phyloP scores from a whole-genome alignment of 441 rosid genomes.

The Brassica hybrid region DNA sequence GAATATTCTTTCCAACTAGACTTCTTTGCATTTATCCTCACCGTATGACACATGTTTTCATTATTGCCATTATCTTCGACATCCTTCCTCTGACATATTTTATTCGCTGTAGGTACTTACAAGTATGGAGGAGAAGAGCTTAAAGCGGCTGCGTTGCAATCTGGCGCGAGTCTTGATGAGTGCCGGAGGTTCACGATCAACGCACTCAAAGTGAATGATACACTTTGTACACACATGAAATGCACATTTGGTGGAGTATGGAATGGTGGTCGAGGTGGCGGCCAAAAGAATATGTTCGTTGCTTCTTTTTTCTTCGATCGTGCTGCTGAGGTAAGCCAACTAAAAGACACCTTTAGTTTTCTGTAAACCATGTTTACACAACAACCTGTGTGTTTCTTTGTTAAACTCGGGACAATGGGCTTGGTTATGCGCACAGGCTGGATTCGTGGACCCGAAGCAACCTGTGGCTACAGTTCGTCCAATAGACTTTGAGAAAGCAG shows the following conservation, averaged over 20 bases:
- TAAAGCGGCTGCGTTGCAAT: constrained; percentile 60
- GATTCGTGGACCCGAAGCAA: constrained; percentile 58
- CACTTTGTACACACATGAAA: constrained; percentile 77
- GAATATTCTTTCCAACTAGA: constrained; percentile 18
- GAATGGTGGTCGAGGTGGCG: constrained; percentile 98
- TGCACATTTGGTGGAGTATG: constrained; percentile 94
- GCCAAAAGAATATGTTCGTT: constrained; percentile 81
- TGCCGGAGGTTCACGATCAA: constrained; percentile 65
- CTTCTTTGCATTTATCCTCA: background rate
- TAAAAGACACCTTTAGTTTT: background rate
- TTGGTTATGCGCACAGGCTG: constrained; percentile 55
- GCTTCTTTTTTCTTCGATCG: constrained; percentile 94
- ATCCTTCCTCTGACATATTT: constrained; percentile 10
- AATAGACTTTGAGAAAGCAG: constrained; percentile 67
- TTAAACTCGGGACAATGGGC: background rate
- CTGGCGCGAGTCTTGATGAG: constrained; percentile 70
- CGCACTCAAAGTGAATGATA: constrained; percentile 80
- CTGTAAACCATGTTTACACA: too few species aligned
- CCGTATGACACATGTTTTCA: constrained; percentile 17
- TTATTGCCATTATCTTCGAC: constrained; percentile 1
- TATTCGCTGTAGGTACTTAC: constrained; percentile 61
- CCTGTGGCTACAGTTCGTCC: constrained; percentile 81
- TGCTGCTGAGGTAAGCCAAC: constrained; percentile 79
- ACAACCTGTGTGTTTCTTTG: constrained; percentile 3
- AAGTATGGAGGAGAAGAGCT: constrained; percentile 66